Evolutionary conservation across 179 eudicot species (phyloP).

Genomic region (Beta macrorhiza): DNA sequence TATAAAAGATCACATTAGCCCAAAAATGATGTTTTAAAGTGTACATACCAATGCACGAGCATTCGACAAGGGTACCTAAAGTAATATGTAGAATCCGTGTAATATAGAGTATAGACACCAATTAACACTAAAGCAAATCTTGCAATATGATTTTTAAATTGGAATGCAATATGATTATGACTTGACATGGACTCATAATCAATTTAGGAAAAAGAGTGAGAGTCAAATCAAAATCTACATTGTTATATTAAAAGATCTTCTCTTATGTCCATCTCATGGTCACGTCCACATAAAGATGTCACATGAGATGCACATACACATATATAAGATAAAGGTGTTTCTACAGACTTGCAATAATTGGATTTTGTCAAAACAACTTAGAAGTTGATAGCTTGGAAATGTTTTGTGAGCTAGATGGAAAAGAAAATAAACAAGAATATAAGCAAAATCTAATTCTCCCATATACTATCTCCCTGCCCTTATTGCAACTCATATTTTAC

Average conservation of each 20-base stretch:
- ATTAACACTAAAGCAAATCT: too few relatives aligned
- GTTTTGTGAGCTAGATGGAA: background rate
- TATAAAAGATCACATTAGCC: too few relatives aligned
- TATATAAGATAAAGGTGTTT: background rate
- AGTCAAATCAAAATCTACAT: too few relatives aligned
- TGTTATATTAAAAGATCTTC: background rate
- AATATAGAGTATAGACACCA: too few relatives aligned
- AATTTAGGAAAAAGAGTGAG: too few relatives aligned
- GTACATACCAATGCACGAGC: too few relatives aligned
- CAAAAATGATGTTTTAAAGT: too few relatives aligned
- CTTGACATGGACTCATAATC: too few relatives aligned
- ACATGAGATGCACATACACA: background rate
- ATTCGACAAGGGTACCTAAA: background rate
- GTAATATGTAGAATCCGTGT: too few relatives aligned
- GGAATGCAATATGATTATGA: too few relatives aligned
- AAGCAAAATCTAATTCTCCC: background rate
- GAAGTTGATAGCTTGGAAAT: background rate
- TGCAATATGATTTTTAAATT: too few relatives aligned
- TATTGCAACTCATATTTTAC: background rate
- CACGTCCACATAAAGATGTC: background rate
- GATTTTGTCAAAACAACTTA: background rate
- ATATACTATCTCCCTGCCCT: background rate
- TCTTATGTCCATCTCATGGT: background rate
- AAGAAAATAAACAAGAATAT: background rate
- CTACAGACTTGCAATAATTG: background rate